Percentiles rank a stretch among this genome's conserved stretches.
Conservation (phyloP, 208 protist genomes). For the Leishmania guyanensis region DNA sequence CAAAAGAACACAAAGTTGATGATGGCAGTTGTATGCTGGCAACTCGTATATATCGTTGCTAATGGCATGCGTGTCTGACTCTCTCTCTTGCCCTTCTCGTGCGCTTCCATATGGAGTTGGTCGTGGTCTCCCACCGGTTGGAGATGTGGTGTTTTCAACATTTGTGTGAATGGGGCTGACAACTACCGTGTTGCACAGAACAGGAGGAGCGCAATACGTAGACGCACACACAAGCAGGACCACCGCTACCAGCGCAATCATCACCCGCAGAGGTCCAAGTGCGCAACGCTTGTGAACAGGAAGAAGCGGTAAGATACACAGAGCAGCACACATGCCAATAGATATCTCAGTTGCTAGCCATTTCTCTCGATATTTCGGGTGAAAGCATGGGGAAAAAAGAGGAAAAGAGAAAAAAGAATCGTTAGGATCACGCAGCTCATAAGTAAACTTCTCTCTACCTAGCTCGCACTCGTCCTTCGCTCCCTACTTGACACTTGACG, state of each 20-base stretch:
- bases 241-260: neutral
- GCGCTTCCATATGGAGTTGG: neutral
- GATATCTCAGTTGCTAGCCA: neutral
- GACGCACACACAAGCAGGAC: neutral
- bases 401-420: neutral
- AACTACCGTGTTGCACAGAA: neutral
- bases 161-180: neutral
- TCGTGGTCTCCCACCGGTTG: neutral
- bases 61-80: neutral
- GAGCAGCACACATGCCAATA: neutral
- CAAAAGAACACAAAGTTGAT: constrained; percentile 11
- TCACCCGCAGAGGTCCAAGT: neutral
- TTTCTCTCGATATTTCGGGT: neutral
- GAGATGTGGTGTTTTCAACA: neutral
- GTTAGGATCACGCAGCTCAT: no score
- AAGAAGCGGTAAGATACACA: neutral
- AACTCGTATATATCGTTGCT: constrained; percentile 7
- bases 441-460: neutral
- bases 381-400: neutral
- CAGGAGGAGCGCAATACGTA: neutral
- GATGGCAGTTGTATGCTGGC: constrained; percentile 1
- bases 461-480: neutral
- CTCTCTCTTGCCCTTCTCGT: neutral
- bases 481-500: neutral
- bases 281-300: neutral